Evolutionary conservation across 305 asterid genomes (phyloP).

Genomic region (Fraxinus greggii): DNA sequence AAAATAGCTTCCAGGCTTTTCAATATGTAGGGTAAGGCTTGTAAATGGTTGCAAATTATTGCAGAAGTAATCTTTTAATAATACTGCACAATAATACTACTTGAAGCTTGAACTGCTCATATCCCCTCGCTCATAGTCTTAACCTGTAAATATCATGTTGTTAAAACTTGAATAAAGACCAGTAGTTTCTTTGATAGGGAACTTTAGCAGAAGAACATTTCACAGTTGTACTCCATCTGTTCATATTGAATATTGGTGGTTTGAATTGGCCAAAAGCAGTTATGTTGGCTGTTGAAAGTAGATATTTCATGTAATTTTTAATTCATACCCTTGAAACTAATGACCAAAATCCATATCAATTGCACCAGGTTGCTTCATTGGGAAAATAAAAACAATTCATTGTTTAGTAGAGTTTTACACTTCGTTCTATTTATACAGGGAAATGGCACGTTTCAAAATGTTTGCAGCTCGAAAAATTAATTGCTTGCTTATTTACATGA

Average conservation of each 20-base stretch:
- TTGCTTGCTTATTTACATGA: constrained; percentile 13
- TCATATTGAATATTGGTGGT: not conserved
- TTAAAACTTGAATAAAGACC: not conserved
- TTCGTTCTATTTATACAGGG: not conserved
- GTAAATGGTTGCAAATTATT: not conserved
- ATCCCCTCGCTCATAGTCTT: not conserved
- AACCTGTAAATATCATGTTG: not conserved
- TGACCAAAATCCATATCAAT: not conserved
- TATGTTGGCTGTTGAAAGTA: not conserved
- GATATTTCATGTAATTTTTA: not conserved
- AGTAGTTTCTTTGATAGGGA: not conserved
- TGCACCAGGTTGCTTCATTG: not conserved
- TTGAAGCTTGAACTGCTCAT: not conserved
- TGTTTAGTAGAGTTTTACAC: constrained; percentile 14
- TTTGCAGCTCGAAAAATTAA: constrained; percentile 3
- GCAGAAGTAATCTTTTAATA: not conserved
- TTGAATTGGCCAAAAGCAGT: not conserved
- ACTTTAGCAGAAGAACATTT: not conserved
- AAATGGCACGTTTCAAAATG: not conserved
- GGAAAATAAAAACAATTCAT: not conserved
- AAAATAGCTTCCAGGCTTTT: not conserved
- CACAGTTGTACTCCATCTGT: constrained; percentile 11
- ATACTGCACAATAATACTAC: not conserved
- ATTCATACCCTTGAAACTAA: not conserved
- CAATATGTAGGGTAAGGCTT: not conserved